Evolutionary conservation across 495 filamentous ascomycete species (phyloP).

Genomic region (Neurospora sp.): DNA sequence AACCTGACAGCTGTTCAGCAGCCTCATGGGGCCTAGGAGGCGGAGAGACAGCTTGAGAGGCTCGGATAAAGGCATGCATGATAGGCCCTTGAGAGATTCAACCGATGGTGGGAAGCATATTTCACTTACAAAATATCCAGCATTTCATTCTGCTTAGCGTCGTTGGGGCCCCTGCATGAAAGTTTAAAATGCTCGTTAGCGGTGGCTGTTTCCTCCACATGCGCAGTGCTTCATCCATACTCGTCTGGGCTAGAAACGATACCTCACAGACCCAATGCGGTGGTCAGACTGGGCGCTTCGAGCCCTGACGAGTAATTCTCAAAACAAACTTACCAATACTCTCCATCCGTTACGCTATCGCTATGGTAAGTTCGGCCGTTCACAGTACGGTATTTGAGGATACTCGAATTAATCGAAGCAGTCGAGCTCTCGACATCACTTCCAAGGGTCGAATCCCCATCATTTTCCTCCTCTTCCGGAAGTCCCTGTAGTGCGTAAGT

Average conservation of each 20-base stretch:
- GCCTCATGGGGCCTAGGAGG: constrained; percentile 23
- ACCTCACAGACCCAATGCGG: no score
- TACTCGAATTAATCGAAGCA: constrained; percentile 33
- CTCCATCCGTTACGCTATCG: constrained; percentile 18
- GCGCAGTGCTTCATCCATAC: neutral
- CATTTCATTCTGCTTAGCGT: constrained; percentile 28
- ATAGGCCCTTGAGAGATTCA: constrained; percentile 24
- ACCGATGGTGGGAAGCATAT: neutral
- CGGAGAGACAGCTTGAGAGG: constrained; percentile 32
- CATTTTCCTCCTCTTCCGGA: constrained; percentile 8
- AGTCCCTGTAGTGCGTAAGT: neutral
- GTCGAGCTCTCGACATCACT: constrained; percentile 26
- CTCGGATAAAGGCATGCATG: constrained; percentile 33
- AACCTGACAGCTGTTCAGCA: constrained; percentile 29
- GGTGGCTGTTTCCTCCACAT: neutral
- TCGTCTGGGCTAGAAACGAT: no score
- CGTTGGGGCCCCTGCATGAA: constrained; percentile 25
- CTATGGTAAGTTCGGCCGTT: constrained; percentile 33
- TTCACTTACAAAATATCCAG: constrained; percentile 28
- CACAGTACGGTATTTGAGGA: constrained; percentile 32
- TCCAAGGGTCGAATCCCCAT: constrained; percentile 29
- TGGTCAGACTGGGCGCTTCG: no score
- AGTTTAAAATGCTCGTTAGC: neutral
- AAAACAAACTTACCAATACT: constrained; percentile 12
- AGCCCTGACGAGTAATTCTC: neutral